These are phyloP conservation scores for Acer saccharum DNA, from an alignment of 345 rosid genomes.

Conservation along the genomic window DNA sequence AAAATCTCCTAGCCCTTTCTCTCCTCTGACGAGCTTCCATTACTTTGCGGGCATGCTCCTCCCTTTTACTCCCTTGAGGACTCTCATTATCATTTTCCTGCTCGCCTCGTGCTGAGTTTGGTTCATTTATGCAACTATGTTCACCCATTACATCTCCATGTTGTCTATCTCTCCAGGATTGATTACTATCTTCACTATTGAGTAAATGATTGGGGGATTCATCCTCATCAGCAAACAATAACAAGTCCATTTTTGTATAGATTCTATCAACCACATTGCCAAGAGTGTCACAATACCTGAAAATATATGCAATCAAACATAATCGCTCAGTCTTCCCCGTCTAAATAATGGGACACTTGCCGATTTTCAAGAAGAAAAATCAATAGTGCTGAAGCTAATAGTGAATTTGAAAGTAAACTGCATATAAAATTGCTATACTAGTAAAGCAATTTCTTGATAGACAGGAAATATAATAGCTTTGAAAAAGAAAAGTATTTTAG, in stretches of 20 bases:
- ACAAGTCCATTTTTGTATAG: constrained; percentile 73
- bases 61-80: constrained; percentile 21
- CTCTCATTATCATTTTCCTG: constrained; percentile 30
- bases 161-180: constrained; percentile 46
- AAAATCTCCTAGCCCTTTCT: constrained; percentile 79
- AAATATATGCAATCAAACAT: constrained; percentile 23
- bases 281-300: constrained; percentile 66
- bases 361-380: too few relatives aligned
- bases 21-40: constrained; percentile 70
- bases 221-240: constrained; percentile 60
- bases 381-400: too few relatives aligned
- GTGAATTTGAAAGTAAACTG: too few relatives aligned
- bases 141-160: constrained; percentile 37
- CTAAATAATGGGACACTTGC: neutral
- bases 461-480: constrained; percentile 1
- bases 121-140: constrained; percentile 23
- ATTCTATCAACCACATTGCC: constrained; percentile 64
- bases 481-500: neutral
- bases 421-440: neutral
- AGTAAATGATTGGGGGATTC: constrained; percentile 52
- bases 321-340: neutral
- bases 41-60: constrained; percentile 48
- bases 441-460: neutral
- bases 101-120: constrained; percentile 38
- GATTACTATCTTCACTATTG: constrained; percentile 78